Evolutionary conservation across 2,329 filamentous ascomycete species (phyloP), one percentile per base, ranked within the genome.

Genomic region (Scytalidium sp.): DNA sequence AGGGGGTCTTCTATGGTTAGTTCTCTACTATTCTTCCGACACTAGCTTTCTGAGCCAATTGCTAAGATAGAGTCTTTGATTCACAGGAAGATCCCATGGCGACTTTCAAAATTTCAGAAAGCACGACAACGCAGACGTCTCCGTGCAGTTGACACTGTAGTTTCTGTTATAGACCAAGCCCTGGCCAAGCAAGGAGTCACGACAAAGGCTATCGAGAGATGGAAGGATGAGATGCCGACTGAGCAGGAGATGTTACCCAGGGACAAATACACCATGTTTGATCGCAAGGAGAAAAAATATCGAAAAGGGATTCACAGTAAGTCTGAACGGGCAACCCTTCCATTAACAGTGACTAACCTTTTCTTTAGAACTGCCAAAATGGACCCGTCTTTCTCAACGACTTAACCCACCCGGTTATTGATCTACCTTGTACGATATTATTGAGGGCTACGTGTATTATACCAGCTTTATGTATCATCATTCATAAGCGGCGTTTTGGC

Each of bases 261-360:
- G 71, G 94, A 99, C 75, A 99, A 99, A 75, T 99, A 99, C 75
- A 96, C 90, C 22, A 87, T 99, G 64, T 99, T 97, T 71, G 93
- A 96, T 71, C 85, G 92, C 62, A 97, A 97, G 72, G 91, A 88
- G 69, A 96, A 92, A 83, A 85, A 83, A 62, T 99, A 97, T 70
- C 80, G 94, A 67, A 99, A 99, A 83, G 90, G 91, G 49, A 92
- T 99, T 69, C 93, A 97, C 74, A 97, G 92, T 96, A 80, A 62
- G 90, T 54, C 44, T 20, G 21, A 40, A 25, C 41, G 17, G 36
- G 32, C 5, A 36, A 15, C 7, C 47, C 50, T 55, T 52, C 40
- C 13, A 15, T 36, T 27, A 7, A n/a, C 32, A 36, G 32, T 46
- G n/a, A 9, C 50, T 61, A 41, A 53, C 49, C 21, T 23, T 52